Percentiles rank a stretch among this genome's conserved stretches.
Conservation (phyloP, 768 basidiomycete species). For the Suillus placidus region DNA sequence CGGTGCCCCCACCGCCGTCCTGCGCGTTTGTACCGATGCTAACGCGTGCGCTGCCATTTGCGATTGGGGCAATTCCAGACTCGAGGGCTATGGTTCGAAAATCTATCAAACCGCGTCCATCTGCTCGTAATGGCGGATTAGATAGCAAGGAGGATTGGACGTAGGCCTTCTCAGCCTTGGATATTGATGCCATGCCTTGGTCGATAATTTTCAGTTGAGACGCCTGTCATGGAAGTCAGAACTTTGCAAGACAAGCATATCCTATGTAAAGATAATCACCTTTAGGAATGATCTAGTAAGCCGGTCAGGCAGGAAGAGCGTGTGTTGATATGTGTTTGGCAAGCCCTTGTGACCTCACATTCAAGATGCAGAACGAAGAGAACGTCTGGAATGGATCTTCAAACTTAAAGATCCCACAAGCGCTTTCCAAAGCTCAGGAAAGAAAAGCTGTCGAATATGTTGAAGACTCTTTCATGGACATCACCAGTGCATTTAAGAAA, state of each 20-base stretch:
- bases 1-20: conserved; percentile 73
- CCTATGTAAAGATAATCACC: not conserved
- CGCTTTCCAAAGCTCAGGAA: conserved; percentile 62
- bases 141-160: conserved; percentile 67
- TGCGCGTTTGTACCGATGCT: conserved; percentile 63
- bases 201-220: not conserved
- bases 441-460: conserved; percentile 64
- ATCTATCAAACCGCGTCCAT: conserved; percentile 70
- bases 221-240: conserved; percentile 1
- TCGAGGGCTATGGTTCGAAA: conserved; percentile 73
- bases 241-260: not conserved
- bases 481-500: conserved; percentile 75
- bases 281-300: not conserved
- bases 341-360: conserved; percentile 2
- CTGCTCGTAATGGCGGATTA: conserved; percentile 65
- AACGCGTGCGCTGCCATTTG: conserved; percentile 82
- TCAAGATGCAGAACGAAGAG: conserved; percentile 7
- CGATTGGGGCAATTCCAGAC: conserved; percentile 76
- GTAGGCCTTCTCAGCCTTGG: conserved; percentile 81
- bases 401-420: conserved; percentile 10
- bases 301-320: not conserved
- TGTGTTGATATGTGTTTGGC: conserved; percentile 26
- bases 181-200: conserved; percentile 41
- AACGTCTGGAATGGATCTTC: not conserved
- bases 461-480: conserved; percentile 63